Evolutionary conservation across 331 rosid genomes (phyloP), one percentile per base, ranked within the genome.

Genomic region (Erythrophleum ivorense): DNA sequence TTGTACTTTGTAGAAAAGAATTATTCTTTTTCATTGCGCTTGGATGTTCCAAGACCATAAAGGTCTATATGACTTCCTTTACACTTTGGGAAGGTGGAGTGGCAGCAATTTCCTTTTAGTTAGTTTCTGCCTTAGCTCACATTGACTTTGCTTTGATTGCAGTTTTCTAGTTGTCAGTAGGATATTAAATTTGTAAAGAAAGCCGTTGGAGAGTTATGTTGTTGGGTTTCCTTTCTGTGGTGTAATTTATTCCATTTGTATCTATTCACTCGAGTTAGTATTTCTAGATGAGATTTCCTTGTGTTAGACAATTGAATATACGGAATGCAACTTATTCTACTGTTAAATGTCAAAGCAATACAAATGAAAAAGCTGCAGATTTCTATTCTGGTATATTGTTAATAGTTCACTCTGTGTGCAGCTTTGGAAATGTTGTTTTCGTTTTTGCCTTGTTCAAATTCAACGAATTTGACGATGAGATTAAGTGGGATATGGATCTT

Each of bases 51-150:
- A 34, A 71, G 69, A 78, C 38, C 48, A 18, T 33, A 80, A 12
- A 63, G 34, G 16, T 48, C 81, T 33, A 19, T 41, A 14, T 63
- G 9, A 63, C 78, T 84, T 75, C 41, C 54, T 55, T 64, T 34
- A 29, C 66, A 81, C 79, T 2, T 13, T 12, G 83, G 84, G 90
- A 80, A 76, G 89, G 84, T 81, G 87, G 82, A 76, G 77, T 80
- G 60, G 91, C 88, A 76, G 91, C 79, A 60, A 75, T 87, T 84
- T 87, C 41, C 83, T 78, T 84, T 53, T 69, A 69, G 55, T 46
- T 79, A 5, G 85, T 82, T 78, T 85, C 87, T 76, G 89, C 89
- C 76, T 73, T 83, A 81, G 70, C 87, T 72, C 65, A 45, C 79
- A 52, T 60, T 46, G 48, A 55, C 49, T 71, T 80, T 81, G 84